Evolutionary conservation across 106 monocot species (phyloP), one percentile per base, ranked within the genome.

Genomic region (Acorus gramineus): DNA sequence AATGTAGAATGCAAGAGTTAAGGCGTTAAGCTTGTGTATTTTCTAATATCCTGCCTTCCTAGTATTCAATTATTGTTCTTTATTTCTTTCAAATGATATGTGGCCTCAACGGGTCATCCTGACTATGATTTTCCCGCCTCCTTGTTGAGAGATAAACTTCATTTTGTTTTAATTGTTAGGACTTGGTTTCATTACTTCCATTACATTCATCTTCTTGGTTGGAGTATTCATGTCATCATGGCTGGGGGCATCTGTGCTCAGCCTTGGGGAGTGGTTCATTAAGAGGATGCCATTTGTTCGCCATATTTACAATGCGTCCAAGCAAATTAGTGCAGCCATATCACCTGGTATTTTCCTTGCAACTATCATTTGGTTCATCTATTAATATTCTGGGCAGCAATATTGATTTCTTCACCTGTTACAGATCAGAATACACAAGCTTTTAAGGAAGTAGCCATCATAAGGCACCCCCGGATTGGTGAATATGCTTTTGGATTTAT

Each of bases 161-260:
- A 12, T 47, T 4, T 28, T 55, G 9, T 49, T 57, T 5, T 49
- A 50, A 58, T 28, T 46, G 4, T 11, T 73, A 92, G 92, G 92
- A 61, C 82, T 92, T 68, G 92, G 92, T 63, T 92, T 92, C 56
- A 68, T 92, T 61, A 92, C 92, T 66, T 92, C 92, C 50, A 78
- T 92, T 62, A 62, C 80, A 49, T 92, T 92, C 76, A 92, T 92
- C 57, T 92, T 92, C 69, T 64, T 92, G 80, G 82, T 87, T 68
- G 92, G 92, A 50, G 82, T 92, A 47, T 92, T 87, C 68, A 92
- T 92, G 92, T 92, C 92, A 66, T 92, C 92, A 54, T 92, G 92
- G 92, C 73, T 92, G 56, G 92, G 92, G 42, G 80, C 92, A 74
- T 92, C 92, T 65, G 77, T 92, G 56, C 92, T 92, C 63, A 63